These are phyloP conservation scores for Ganoderma lucidum DNA, from an alignment of 1,284 basidiomycete genomes.

Conservation along the genomic window DNA sequence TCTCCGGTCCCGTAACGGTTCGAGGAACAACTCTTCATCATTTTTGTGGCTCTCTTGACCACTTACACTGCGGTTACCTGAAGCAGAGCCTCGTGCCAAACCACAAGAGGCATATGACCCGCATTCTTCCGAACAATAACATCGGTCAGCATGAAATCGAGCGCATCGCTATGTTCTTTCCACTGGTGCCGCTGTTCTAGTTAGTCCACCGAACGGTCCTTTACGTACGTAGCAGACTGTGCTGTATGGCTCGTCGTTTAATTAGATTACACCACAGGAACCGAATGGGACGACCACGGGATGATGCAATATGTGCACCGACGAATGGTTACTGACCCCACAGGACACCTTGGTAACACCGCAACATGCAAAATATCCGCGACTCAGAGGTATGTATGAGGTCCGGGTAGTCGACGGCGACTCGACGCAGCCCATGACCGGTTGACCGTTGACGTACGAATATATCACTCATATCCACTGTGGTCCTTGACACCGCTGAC, in stretches of 20 bases:
- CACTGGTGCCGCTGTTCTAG: background rate
- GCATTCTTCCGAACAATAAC: background rate
- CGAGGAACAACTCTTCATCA: background rate
- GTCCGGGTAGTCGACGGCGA: no score
- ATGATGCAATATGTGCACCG: background rate
- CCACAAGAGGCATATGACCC: background rate
- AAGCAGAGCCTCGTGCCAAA: background rate
- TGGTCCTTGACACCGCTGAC: background rate
- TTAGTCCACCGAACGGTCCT: background rate
- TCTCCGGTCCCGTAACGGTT: background rate
- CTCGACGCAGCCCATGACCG: no score
- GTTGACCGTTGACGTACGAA: background rate
- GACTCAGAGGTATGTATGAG: no score
- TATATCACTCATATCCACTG: background rate
- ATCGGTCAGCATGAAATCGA: background rate
- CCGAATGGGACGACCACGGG: background rate
- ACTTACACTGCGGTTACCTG: background rate
- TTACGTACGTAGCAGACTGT: background rate
- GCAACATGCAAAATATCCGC: no score
- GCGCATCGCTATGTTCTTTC: background rate
- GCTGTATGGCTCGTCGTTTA: background rate
- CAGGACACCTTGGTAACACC: no score
- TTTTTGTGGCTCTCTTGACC: background rate
- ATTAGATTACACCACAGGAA: conserved; percentile 3
- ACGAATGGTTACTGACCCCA: background rate